Percentiles rank a stretch among this genome's conserved stretches.
Evolutionary conservation across 176 grass and related monocot species (phyloP).

Genomic region (Juncus effusus): DNA sequence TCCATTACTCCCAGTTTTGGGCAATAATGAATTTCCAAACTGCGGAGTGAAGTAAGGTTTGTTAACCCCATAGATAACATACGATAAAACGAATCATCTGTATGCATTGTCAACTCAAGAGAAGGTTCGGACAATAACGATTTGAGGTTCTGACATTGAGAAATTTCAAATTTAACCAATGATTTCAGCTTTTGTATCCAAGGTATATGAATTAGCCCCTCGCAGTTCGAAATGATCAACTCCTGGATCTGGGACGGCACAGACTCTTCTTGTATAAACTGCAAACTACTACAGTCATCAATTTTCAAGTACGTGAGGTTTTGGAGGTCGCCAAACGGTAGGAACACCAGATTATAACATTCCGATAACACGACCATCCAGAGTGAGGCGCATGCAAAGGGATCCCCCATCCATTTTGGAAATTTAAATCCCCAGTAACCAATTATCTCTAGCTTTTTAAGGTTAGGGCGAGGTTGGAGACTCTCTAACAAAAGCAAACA

Average conservation of each 20-base stretch:
- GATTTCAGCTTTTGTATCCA: neutral
- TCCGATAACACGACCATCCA: neutral
- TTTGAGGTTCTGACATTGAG: neutral
- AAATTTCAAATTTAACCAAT: neutral
- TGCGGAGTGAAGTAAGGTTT: slow-evolving; percentile 1
- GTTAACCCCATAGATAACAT: neutral
- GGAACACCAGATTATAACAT: neutral
- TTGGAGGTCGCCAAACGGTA: slow-evolving; percentile 6
- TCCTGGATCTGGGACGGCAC: neutral
- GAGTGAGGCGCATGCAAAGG: slow-evolving; percentile 4
- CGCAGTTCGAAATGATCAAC: neutral
- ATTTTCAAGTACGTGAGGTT: neutral
- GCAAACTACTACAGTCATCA: neutral
- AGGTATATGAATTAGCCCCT: neutral
- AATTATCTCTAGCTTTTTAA: neutral
- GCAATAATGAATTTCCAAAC: neutral
- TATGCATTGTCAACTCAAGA: neutral
- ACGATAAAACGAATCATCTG: too few relatives aligned
- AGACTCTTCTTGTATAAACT: neutral
- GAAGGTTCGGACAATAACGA: neutral
- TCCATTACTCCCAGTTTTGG: neutral
- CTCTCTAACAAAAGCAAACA: too few relatives aligned
- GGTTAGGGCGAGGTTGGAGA: neutral
- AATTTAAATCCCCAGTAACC: neutral
- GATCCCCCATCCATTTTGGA: neutral